phyloP scores from a whole-genome alignment of 176 grass and related monocot genomes.

The Lolium multiflorum region DNA sequence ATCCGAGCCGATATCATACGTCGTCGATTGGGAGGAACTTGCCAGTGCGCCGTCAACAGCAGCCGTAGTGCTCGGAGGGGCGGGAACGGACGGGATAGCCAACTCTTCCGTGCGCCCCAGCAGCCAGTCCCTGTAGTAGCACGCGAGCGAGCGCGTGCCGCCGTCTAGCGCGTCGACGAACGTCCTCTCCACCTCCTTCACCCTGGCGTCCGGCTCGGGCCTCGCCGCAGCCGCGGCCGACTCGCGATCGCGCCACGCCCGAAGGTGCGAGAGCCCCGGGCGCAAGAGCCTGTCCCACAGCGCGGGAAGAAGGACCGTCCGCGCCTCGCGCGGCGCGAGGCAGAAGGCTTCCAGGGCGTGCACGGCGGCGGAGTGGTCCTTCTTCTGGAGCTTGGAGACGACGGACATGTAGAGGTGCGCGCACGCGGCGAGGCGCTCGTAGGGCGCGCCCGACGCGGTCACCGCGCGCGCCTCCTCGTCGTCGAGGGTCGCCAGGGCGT shows the following conservation, averaged over 20 bases:
- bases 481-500: conserved; percentile 25
- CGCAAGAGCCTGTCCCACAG: conserved; percentile 75
- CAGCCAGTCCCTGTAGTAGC: conserved; percentile 93
- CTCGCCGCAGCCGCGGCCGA: neutral
- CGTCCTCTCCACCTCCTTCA: conserved; percentile 46
- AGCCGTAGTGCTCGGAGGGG: conserved; percentile 42
- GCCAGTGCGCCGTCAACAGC: neutral
- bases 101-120: conserved; percentile 51
- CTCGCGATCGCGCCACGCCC: conserved; percentile 67
- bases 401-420: conserved; percentile 48
- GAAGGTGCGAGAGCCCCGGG: conserved; percentile 60
- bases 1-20: conserved; percentile 43
- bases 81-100: conserved; percentile 45
- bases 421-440: conserved; percentile 48
- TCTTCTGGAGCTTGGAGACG: conserved; percentile 45
- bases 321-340: conserved; percentile 60
- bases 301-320: conserved; percentile 48
- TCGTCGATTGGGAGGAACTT: conserved; percentile 26
- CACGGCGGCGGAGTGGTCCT: conserved; percentile 55
- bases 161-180: conserved; percentile 58
- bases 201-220: conserved; percentile 17
- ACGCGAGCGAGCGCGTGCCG: conserved; percentile 60
- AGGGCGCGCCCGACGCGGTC: conserved; percentile 20
- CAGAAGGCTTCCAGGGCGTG: conserved; percentile 73
- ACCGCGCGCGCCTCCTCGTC: conserved; percentile 30